phyloP scores from a whole-genome alignment of 2,329 filamentous ascomycete species.

The Pseudocercospora musae region DNA sequence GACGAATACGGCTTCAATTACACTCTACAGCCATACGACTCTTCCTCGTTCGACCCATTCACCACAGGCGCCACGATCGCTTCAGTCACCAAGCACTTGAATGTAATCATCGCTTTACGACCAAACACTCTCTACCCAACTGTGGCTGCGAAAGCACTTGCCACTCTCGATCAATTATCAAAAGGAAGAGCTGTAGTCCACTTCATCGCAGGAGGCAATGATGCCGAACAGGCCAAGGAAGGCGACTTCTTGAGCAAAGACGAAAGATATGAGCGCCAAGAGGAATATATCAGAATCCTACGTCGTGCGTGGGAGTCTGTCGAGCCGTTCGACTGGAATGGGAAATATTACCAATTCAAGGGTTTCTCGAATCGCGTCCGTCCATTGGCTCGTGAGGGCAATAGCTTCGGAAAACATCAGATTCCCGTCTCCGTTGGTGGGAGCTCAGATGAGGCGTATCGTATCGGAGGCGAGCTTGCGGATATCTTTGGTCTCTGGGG shows the following conservation, averaged over 20 bases:
- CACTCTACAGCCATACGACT: conserved; percentile 59
- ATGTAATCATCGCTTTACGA: conserved; percentile 59
- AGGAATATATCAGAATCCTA: conserved; percentile 62
- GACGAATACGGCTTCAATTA: conserved; percentile 63
- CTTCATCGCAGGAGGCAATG: conserved; percentile 61
- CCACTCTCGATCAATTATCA: conserved; percentile 60
- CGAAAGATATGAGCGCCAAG: conserved; percentile 56
- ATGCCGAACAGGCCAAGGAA: conserved; percentile 58
- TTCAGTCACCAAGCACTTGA: conserved; percentile 56
- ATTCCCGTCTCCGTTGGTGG: conserved; percentile 60
- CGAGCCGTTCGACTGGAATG: conserved; percentile 60
- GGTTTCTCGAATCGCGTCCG: conserved; percentile 55
- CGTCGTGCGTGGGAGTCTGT: conserved; percentile 56
- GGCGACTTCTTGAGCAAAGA: conserved; percentile 59
- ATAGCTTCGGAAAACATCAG: conserved; percentile 43
- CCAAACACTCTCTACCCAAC: conserved; percentile 62
- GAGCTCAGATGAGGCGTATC: conserved; percentile 58
- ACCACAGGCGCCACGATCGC: conserved; percentile 59
- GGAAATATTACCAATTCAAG: conserved; percentile 59
- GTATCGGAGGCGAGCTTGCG: conserved; percentile 55
- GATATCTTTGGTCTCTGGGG: conserved; percentile 65
- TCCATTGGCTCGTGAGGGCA: conserved; percentile 31
- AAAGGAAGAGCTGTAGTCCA: conserved; percentile 58
- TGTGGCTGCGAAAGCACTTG: conserved; percentile 59
- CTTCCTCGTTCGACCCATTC: conserved; percentile 55